Percentiles rank a stretch among this genome's conserved stretches.
Evolutionary conservation across 2,329 filamentous ascomycete species (phyloP).

Genomic region (Nemania bipapillata): DNA sequence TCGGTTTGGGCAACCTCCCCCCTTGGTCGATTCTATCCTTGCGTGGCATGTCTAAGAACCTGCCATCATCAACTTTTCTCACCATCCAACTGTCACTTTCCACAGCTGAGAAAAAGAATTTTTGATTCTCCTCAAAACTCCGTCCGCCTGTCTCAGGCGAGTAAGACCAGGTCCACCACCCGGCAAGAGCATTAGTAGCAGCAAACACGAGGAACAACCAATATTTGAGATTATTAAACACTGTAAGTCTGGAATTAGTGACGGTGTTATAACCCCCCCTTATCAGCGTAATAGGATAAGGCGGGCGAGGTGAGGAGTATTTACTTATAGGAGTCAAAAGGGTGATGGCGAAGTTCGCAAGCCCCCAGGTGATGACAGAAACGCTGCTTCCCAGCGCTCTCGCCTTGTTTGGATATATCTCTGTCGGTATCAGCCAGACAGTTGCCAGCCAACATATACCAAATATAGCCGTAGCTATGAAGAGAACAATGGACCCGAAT

Average conservation of each 20-base stretch:
- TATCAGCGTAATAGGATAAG: background rate
- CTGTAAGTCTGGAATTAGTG: conserved; percentile 2
- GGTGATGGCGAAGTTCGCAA: conserved; percentile 68
- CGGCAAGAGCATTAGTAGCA: conserved; percentile 64
- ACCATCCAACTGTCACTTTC: conserved; percentile 66
- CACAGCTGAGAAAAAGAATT: conserved; percentile 65
- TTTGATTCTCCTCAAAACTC: conserved; percentile 69
- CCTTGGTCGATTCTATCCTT: conserved; percentile 27
- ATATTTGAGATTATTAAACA: conserved; percentile 69
- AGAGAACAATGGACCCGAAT: conserved; percentile 63
- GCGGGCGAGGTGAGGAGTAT: background rate
- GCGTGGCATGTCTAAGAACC: conserved; percentile 52
- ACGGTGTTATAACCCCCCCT: background rate
- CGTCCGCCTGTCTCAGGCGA: conserved; percentile 67
- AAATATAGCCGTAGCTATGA: conserved; percentile 68
- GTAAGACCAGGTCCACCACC: conserved; percentile 63
- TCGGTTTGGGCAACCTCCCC: conserved; percentile 27
- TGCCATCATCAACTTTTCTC: conserved; percentile 62
- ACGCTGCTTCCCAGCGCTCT: conserved; percentile 66
- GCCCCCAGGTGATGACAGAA: conserved; percentile 65
- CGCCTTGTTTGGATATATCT: conserved; percentile 66
- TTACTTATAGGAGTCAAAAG: conserved; percentile 63
- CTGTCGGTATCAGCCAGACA: conserved; percentile 69
- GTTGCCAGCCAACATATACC: conserved; percentile 70
- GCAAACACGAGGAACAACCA: conserved; percentile 68